Percentiles rank a stretch among this genome's conserved stretches.
These are phyloP conservation scores for Leishmania aethiopica DNA, from an alignment of 208 protist species.

Conservation along the genomic window DNA sequence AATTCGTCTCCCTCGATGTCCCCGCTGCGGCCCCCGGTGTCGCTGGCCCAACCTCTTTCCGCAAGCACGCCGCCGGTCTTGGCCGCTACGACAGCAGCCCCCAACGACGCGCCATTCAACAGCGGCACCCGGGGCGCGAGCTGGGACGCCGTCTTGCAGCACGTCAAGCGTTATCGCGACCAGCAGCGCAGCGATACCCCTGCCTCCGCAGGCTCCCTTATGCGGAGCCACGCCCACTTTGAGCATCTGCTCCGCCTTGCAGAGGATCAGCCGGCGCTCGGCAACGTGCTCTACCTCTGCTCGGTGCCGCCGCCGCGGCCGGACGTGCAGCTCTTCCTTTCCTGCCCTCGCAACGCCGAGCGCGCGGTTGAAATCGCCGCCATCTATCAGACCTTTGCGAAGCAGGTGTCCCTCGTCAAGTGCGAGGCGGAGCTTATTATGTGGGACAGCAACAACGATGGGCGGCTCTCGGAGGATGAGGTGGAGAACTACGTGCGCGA, in stretches of 20 bases:
- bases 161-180: conserved; percentile 21
- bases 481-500: conserved; percentile 88
- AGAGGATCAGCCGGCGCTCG: conserved; percentile 44
- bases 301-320: conserved; percentile 51
- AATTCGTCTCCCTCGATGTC: background rate
- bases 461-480: conserved; percentile 85
- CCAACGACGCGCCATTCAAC: background rate
- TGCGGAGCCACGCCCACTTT: conserved; percentile 15
- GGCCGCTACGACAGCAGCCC: background rate
- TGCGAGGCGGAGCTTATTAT: conserved; percentile 83
- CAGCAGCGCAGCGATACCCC: conserved; percentile 1
- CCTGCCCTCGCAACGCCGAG: conserved; percentile 55
- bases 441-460: conserved; percentile 88
- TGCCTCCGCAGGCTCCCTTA: background rate
- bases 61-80: background rate
- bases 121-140: conserved; percentile 10
- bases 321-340: conserved; percentile 69
- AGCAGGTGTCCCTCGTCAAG: conserved; percentile 86
- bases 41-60: background rate
- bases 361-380: conserved; percentile 54
- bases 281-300: conserved; percentile 53
- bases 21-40: background rate
- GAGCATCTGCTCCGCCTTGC: conserved; percentile 24
- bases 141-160: conserved; percentile 10
- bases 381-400: conserved; percentile 79